Conservation (phyloP, 169 alveolate species). For the Plasmodium billcollinsi region DNA sequence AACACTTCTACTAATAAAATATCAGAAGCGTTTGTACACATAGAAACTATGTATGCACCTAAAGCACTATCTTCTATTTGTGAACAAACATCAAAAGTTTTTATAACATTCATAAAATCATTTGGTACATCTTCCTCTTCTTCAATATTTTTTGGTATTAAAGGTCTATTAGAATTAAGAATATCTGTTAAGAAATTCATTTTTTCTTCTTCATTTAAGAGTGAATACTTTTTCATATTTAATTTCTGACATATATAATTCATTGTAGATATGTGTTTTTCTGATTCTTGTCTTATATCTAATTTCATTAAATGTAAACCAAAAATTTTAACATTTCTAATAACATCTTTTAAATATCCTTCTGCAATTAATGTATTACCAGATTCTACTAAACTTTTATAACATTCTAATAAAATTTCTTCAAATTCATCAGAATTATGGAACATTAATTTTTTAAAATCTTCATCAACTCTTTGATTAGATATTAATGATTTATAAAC, state of each 20-base stretch:
- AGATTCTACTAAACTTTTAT: conserved; percentile 81
- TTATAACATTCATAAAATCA: conserved; percentile 81
- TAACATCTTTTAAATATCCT: conserved; percentile 80
- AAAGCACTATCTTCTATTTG: conserved; percentile 86
- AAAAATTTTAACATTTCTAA: conserved; percentile 84
- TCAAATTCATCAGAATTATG: conserved; percentile 78
- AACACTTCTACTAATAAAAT: conserved; percentile 84
- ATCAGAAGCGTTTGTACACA: conserved; percentile 89
- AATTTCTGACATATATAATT: conserved; percentile 79
- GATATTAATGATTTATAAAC: conserved; percentile 54
- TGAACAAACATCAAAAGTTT: conserved; percentile 84
- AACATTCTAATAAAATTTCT: conserved; percentile 82
- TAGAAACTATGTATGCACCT: conserved; percentile 88
- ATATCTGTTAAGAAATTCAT: conserved; percentile 77
- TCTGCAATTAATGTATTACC: conserved; percentile 81
- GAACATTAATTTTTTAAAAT: conserved; percentile 65
- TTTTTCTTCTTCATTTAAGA: conserved; percentile 80
- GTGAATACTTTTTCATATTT: conserved; percentile 81
- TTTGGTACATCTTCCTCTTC: conserved; percentile 76
- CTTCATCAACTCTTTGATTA: conserved; percentile 20
- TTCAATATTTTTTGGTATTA: conserved; percentile 81
- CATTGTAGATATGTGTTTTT: conserved; percentile 85
- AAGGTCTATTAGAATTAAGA: conserved; percentile 82
- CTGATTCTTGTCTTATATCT: conserved; percentile 89
- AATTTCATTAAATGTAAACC: conserved; percentile 85